Conservation (phyloP, 805 yeast genomes). For the Barnettozyma populi region DNA sequence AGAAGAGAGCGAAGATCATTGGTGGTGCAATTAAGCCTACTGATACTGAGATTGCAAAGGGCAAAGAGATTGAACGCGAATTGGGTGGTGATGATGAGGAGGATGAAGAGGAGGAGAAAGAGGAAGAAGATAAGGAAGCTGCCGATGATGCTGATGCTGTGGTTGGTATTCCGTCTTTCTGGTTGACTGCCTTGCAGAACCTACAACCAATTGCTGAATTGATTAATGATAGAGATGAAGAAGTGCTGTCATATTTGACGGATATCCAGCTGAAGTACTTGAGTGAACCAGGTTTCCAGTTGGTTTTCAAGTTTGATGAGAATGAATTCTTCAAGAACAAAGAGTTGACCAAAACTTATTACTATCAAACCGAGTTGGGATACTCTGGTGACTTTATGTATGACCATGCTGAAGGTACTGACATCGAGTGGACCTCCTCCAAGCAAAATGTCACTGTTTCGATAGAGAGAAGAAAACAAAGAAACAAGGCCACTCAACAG, state of each 20-base stretch:
- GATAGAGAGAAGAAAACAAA: constrained; percentile 93
- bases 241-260: constrained; percentile 60
- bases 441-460: constrained; percentile 78
- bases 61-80: constrained; percentile 63
- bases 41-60: constrained; percentile 69
- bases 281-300: constrained; percentile 80
- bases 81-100: constrained; percentile 40
- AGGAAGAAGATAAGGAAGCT: constrained; percentile 36
- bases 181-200: constrained; percentile 94
- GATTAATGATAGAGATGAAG: constrained; percentile 85
- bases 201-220: constrained; percentile 74
- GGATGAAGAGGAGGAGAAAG: constrained; percentile 39
- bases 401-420: constrained; percentile 92
- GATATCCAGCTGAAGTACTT: constrained; percentile 79
- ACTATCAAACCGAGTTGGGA: constrained; percentile 89
- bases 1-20: constrained; percentile 66
- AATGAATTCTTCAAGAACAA: constrained; percentile 76
- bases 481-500: constrained; percentile 94
- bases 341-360: constrained; percentile 77
- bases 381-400: constrained; percentile 94
- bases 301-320: constrained; percentile 71
- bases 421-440: constrained; percentile 76
- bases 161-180: constrained; percentile 87
- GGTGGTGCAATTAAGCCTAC: constrained; percentile 74
- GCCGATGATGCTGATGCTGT: constrained; percentile 42